phyloP scores from a whole-genome alignment of 768 basidiomycete genomes.

The Gymnopilus dilepis region DNA sequence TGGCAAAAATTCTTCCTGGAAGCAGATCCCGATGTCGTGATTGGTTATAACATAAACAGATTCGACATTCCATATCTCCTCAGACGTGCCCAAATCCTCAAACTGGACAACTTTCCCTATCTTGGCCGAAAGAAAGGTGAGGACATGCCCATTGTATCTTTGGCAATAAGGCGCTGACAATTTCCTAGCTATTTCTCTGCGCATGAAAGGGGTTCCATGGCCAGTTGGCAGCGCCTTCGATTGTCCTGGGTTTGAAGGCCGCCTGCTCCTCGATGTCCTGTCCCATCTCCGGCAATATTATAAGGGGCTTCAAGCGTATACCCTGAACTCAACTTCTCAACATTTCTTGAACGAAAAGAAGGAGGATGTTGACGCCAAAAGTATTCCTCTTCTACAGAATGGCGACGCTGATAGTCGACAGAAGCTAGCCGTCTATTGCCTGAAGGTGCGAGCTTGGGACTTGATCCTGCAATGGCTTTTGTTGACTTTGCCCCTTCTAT shows the following conservation, averaged over 20 bases:
- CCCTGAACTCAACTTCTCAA: slow-evolving; percentile 89
- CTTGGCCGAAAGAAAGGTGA: slow-evolving; percentile 76
- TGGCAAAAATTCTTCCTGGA: slow-evolving; percentile 88
- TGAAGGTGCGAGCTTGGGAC: slow-evolving; percentile 65
- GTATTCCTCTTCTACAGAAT: slow-evolving; percentile 92
- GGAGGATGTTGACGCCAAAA: slow-evolving; percentile 92
- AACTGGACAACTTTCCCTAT: slow-evolving; percentile 63
- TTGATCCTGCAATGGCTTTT: not conserved
- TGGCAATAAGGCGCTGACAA: slow-evolving; percentile 1
- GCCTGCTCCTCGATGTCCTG: slow-evolving; percentile 90
- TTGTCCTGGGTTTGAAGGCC: slow-evolving; percentile 68
- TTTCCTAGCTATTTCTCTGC: slow-evolving; percentile 65
- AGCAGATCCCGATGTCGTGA: slow-evolving; percentile 92
- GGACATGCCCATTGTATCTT: slow-evolving; percentile 12
- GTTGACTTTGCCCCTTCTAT: not conserved
- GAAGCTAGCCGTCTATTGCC: slow-evolving; percentile 90
- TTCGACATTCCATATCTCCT: slow-evolving; percentile 96
- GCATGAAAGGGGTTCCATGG: slow-evolving; percentile 64
- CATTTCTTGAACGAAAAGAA: slow-evolving; percentile 95
- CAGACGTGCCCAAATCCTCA: slow-evolving; percentile 82
- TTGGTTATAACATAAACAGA: slow-evolving; percentile 90
- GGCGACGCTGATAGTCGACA: slow-evolving; percentile 86
- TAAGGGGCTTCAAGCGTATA: slow-evolving; percentile 64
- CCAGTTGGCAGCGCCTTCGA: slow-evolving; percentile 81
- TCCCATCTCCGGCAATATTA: slow-evolving; percentile 95